A percentile compares a stretch with the other conserved stretches of the same genome.
These are phyloP conservation scores for Komagataella phaffii DNA, from an alignment of 805 yeast genomes.

Conservation along the genomic window DNA sequence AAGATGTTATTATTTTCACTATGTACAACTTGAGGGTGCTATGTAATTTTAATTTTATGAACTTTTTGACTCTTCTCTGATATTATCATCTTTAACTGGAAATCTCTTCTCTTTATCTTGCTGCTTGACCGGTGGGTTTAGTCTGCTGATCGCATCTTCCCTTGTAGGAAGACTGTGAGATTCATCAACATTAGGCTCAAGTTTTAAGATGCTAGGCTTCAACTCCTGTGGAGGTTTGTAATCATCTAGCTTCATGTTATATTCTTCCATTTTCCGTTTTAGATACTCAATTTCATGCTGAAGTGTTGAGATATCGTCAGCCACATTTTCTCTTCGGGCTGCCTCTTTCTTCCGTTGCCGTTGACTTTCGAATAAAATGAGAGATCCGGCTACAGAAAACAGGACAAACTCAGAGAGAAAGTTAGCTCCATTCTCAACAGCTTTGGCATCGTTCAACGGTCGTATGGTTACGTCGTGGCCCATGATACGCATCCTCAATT, in stretches of 20 bases:
- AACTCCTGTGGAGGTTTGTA: constrained; percentile 30
- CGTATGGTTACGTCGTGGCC: constrained; percentile 47
- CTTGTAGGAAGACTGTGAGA: background rate
- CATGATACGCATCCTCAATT: constrained; percentile 43
- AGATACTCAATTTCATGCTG: constrained; percentile 59
- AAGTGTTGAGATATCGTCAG: constrained; percentile 57
- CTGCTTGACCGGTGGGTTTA: background rate
- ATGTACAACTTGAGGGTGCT: background rate
- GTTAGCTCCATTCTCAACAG: constrained; percentile 73
- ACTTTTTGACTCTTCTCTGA: background rate
- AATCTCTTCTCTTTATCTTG: background rate
- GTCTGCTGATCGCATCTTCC: background rate
- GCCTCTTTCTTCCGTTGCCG: constrained; percentile 54
- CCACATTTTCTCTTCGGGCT: constrained; percentile 46
- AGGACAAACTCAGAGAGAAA: constrained; percentile 67
- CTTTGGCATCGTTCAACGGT: constrained; percentile 71
- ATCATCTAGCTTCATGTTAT: constrained; percentile 28
- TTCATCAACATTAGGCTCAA: constrained; percentile 14
- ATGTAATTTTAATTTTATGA: background rate
- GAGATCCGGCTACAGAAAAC: constrained; percentile 68
- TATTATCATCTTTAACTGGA: background rate
- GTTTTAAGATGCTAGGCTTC: constrained; percentile 29
- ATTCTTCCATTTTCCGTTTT: constrained; percentile 31
- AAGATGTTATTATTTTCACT: background rate
- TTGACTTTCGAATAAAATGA: constrained; percentile 58